Evolutionary conservation across 2,329 filamentous ascomycete species (phyloP).

Genomic region (Xylariaceae sp.): DNA sequence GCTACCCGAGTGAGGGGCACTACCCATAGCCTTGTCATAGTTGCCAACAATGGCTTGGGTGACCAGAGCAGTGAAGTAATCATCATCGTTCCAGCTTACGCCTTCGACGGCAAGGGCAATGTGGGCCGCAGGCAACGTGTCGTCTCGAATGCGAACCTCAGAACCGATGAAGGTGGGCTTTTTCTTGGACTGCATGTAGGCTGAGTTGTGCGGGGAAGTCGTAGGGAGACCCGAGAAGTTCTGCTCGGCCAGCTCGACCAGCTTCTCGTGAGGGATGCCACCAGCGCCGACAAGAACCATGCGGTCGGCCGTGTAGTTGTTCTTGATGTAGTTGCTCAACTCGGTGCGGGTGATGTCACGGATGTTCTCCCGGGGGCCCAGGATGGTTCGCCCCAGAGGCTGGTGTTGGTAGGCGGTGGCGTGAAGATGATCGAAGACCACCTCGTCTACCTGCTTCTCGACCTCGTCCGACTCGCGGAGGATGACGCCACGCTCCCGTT

Average conservation of each 20-base stretch:
- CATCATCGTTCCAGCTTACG: slow-evolving; percentile 98
- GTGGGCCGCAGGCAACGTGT: slow-evolving; percentile 92
- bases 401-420: slow-evolving; percentile 96
- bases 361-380: slow-evolving; percentile 97
- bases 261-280: slow-evolving; percentile 85
- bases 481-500: slow-evolving; percentile 98
- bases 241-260: slow-evolving; percentile 94
- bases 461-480: slow-evolving; percentile 98
- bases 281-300: slow-evolving; percentile 98
- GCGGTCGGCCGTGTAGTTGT: slow-evolving; percentile 98
- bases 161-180: slow-evolving; percentile 95
- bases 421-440: slow-evolving; percentile 98
- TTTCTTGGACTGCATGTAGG: slow-evolving; percentile 71
- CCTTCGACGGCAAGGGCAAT: slow-evolving; percentile 98
- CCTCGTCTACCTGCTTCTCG: slow-evolving; percentile 99
- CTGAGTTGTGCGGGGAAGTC: slow-evolving; percentile 65
- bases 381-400: slow-evolving; percentile 92
- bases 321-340: slow-evolving; percentile 94
- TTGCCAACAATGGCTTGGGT: slow-evolving; percentile 98
- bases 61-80: slow-evolving; percentile 97
- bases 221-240: slow-evolving; percentile 77
- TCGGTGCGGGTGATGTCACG: slow-evolving; percentile 89
- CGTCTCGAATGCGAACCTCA: slow-evolving; percentile 90
- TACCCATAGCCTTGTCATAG: slow-evolving; percentile 98
- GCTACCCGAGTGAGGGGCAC: slow-evolving; percentile 94